phyloP scores from a whole-genome alignment of 2,329 filamentous ascomycete genomes.

The Nakataea oryzae region DNA sequence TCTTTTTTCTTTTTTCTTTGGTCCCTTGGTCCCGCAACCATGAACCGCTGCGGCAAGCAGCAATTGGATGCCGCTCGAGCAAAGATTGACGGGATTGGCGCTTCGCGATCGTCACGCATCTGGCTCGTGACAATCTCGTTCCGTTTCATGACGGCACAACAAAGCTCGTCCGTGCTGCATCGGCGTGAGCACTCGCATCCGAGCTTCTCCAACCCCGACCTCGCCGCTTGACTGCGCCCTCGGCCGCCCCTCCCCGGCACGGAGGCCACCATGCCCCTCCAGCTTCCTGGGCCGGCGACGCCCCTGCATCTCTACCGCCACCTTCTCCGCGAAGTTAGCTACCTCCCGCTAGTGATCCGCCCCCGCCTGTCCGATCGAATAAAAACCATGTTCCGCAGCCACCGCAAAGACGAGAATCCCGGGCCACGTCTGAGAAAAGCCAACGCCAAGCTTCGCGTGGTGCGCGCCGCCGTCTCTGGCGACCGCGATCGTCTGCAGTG shows the following conservation, averaged over 20 bases:
- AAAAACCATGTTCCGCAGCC: slow-evolving; percentile 32
- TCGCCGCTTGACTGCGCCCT: not conserved
- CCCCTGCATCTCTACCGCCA: slow-evolving; percentile 43
- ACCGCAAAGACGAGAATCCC: slow-evolving; percentile 16
- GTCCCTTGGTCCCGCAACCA: no score
- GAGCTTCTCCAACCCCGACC: not conserved
- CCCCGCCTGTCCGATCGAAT: slow-evolving; percentile 32
- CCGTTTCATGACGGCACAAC: not conserved
- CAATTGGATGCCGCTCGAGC: no score
- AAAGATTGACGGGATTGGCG: not conserved
- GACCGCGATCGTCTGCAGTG: slow-evolving; percentile 32
- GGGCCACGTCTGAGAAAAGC: slow-evolving; percentile 27
- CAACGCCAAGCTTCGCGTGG: slow-evolving; percentile 28
- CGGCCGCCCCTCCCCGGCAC: not conserved
- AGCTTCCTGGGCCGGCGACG: slow-evolving; percentile 9
- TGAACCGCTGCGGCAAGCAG: no score
- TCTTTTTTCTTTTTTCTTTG: not conserved
- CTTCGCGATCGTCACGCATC: no score
- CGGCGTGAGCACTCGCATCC: not conserved
- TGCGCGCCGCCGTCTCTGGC: slow-evolving; percentile 44
- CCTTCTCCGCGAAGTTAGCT: slow-evolving; percentile 49
- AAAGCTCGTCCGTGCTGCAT: not conserved
- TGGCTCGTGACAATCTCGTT: not conserved
- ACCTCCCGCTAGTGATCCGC: slow-evolving; percentile 43
- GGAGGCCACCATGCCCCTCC: slow-evolving; percentile 1